Conservation (phyloP, 305 asterid genomes). For the Solanum hybrid region DNA sequence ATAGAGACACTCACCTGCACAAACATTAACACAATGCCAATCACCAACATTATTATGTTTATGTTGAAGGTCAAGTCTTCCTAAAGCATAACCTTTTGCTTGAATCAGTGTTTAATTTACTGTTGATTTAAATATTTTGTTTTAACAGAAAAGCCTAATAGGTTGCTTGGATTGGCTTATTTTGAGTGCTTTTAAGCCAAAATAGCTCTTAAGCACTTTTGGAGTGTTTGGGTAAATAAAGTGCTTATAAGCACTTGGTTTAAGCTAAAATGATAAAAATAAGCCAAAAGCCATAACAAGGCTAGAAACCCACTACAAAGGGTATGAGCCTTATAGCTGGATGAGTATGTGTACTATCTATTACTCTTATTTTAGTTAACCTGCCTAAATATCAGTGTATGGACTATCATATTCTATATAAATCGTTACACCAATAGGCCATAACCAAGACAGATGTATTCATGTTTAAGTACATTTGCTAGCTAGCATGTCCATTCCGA, state of each 20-base stretch:
- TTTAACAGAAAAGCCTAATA: background rate
- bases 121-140: background rate
- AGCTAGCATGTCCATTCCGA: background rate
- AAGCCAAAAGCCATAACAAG: background rate
- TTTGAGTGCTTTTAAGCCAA: background rate
- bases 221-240: background rate
- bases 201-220: background rate
- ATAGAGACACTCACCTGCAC: conserved; percentile 61
- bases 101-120: background rate
- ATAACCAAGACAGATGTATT: background rate
- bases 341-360: background rate
- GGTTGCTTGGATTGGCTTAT: background rate
- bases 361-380: background rate
- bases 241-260: background rate
- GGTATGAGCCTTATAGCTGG: background rate
- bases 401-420: background rate
- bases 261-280: background rate
- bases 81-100: background rate
- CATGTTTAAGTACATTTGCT: background rate
- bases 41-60: background rate
- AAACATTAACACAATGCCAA: conserved; percentile 1
- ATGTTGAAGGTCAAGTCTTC: background rate
- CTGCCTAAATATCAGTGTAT: background rate
- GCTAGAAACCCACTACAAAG: background rate
- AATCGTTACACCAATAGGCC: background rate